Base-by-base conservation (phyloP, 495 filamentous ascomycete genomes). In the Annulohypoxylon nitens region DNA sequence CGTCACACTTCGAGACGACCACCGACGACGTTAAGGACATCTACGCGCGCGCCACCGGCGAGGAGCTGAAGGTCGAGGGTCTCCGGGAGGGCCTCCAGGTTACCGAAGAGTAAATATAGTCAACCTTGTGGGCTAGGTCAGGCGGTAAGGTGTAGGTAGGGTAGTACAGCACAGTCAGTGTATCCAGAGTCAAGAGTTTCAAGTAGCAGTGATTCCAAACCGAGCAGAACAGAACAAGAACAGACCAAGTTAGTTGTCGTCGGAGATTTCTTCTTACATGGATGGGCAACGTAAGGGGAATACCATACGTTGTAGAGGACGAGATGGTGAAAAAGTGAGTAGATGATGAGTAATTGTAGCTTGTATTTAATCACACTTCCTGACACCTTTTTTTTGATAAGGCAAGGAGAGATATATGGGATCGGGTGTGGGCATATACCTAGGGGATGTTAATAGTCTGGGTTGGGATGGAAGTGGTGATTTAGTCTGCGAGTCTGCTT, bases 11-110 rank as follows among this genome's bases (percentile, higher is more conserved):
- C 76, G 96, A 99, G 88, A 97, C 93, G 11, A 87, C 84, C 16
- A 85, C 83, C 86, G 97, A 97, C 80, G 94, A 99, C 81, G 94
- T 99, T 72, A 91, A 90, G 82, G 93, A 98, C 80, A 92, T 99
- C 74, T 99, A 97, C 82, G 86, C 87, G 65, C 91, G 97, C 74
- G 92, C 92, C 58, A 89, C 93, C 73, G 93, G 94, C 43, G 90
- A 97, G 81, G 94, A 97, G 79, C 85, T 99, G 69, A 91, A 94
- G 71, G 85, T 89, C 18, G 85, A 89, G 78, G 86, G 85, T 25
- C 78, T 89, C 54, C 77, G 87, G 70, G 86, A 88, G 73, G 85
- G 85, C n/a, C 82, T 87, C 64, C 84, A 88, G 78, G 85, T 89
- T 59, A 78, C 82, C 36, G 83, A 84, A n/a, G 83, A 88, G 72